Base-by-base conservation (phyloP, 2,329 filamentous ascomycete species). In the Colletotrichum karsti region DNA sequence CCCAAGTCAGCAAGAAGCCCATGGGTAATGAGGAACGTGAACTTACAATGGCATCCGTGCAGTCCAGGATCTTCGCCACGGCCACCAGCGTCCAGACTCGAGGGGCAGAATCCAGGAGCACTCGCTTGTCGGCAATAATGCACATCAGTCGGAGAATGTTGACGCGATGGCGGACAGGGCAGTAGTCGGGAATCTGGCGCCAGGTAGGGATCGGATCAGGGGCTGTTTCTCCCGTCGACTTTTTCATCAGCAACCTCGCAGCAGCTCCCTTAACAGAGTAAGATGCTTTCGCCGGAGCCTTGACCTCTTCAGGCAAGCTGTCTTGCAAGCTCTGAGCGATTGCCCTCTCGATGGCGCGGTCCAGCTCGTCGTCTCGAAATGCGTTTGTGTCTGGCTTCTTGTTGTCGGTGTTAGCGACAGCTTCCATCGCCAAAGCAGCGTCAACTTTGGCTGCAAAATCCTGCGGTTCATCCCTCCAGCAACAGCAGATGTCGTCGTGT, bases 31-130 rank as follows among this genome's bases (percentile, higher is more conserved):
- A 12, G 3, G 6, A 13, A 35, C 4, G 24, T 37, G 30, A 30
- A 75, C 81, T 74, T 70, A 84, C 83, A 33, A 69, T 37, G n/a
- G 67, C 41, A 50, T 12, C 42, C 15, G 63, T 62, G 22, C 88
- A 86, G 28, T 89, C 87, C 56, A 91, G 85, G 41, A 89, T 82
- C 67, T 87, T 87, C 7, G 89, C 87, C 8, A 93, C 76, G 3
- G 85, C 87, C 35, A 88, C 86, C n/a, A 92, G 82, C 0, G 90
- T 92, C 84, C 89, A 93, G 39, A 92, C 78, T 13, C 91, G 89
- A 10, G 86, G 82, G 0, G 91, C 91, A 0, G 90, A 92, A 76
- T 93, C 87, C 13, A 93, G 76, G 1, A 82, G 79, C 1, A 89
- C 81, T 30, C 84, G 79, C 3, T 85, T 80, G 3, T 85, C 86